Base-by-base conservation (phyloP, 2,329 filamentous ascomycete species). In the Penicillium italicum region DNA sequence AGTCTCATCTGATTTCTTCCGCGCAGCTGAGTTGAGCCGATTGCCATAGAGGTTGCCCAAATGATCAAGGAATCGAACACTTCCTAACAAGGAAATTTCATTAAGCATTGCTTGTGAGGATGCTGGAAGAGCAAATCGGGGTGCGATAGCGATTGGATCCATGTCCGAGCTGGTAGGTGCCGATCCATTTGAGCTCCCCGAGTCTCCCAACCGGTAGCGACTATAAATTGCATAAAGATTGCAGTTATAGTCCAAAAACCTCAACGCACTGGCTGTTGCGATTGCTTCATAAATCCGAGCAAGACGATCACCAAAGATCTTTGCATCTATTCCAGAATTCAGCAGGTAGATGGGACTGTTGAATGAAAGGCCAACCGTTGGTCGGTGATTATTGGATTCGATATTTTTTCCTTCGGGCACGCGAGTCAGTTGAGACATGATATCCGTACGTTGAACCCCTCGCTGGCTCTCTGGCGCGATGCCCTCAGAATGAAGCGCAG, bases 41-140 rank as follows among this genome's bases (percentile, higher is more conserved):
- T 66, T 66, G 7, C 60, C 63, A 24, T 65, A 67, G 1, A 67
- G 50, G 14, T 56, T 56, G 31, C 57, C 56, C 26, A 67, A 63
- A 53, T 67, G 64, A 40, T 67, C 65, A 12, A 67, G 50, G 12
- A 66, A 67, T 7, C 59, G 59, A 18, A 60, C 49, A 24, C 60
- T 59, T 5, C 65, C 65, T 2, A 62, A 20, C 11, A 64, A 22
- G 10, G 61, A 63, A n/a, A 64, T 59, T 6, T 45, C 36, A 4
- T 56, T 31, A 2, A 14, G 16, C 4, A 22, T 33, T 40, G 31
- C 33, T 14, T 37, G 9, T 9, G 28, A 5, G 24, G 41, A 5
- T 18, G 3, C n/a, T 4, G 30, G 5, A 36, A 18, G 9, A 28
- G 8, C 3, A 22, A 20, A 11, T 7, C n/a, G 24, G 7, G 22